Percentiles rank a stretch among this genome's conserved stretches.
phyloP scores from a whole-genome alignment of 108 stramenopile species.

The Cyclotella baltica region DNA sequence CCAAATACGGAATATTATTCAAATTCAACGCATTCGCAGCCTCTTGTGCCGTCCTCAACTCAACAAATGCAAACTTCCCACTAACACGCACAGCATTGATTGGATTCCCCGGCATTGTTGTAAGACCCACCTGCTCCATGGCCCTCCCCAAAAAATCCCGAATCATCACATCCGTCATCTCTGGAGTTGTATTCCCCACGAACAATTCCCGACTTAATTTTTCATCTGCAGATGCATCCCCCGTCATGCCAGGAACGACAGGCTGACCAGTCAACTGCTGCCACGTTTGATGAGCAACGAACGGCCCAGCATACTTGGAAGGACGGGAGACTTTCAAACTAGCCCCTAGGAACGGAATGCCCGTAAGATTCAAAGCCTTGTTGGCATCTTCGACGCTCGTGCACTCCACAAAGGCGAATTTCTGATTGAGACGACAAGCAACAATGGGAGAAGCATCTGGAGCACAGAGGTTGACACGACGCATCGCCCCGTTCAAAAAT shows the following conservation, averaged over 20 bases:
- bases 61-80: slow-evolving; percentile 95
- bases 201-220: slow-evolving; percentile 91
- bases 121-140: slow-evolving; percentile 88
- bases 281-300: slow-evolving; percentile 75
- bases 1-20: slow-evolving; percentile 95
- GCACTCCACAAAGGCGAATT: slow-evolving; percentile 93
- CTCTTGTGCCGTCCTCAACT: slow-evolving; percentile 84
- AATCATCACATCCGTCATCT: slow-evolving; percentile 91
- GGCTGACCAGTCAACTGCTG: slow-evolving; percentile 89
- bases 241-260: slow-evolving; percentile 58
- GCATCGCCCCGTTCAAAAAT: slow-evolving; percentile 94
- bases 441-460: slow-evolving; percentile 80
- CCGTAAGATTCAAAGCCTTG: slow-evolving; percentile 82
- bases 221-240: slow-evolving; percentile 74
- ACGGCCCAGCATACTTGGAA: slow-evolving; percentile 89
- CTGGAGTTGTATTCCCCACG: slow-evolving; percentile 93
- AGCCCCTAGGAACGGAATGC: slow-evolving; percentile 92
- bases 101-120: slow-evolving; percentile 83
- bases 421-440: slow-evolving; percentile 81
- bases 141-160: slow-evolving; percentile 87
- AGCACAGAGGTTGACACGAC: slow-evolving; percentile 71
- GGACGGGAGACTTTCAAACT: slow-evolving; percentile 90
- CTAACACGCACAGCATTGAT: slow-evolving; percentile 85
- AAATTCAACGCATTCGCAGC: slow-evolving; percentile 92
- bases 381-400: slow-evolving; percentile 78